Conservation (phyloP, 345 rosid species). For the Raphanus sativus region DNA sequence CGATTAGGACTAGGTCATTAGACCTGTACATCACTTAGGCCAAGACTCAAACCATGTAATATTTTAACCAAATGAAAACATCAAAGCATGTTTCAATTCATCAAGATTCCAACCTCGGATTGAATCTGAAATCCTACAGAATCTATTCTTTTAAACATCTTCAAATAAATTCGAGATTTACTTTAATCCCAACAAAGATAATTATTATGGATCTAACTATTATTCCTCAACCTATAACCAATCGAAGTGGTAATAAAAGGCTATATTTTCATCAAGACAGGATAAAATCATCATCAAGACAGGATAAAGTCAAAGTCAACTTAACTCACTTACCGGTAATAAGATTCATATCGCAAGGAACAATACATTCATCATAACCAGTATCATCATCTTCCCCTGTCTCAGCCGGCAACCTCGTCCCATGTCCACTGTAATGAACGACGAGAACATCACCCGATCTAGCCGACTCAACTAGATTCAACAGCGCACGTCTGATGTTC, state of each 20-base stretch:
- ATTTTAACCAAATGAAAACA: neutral
- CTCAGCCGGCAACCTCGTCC: constrained; percentile 97
- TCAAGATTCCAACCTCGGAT: neutral
- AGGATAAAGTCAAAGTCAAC: neutral
- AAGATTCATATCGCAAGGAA: constrained; percentile 94
- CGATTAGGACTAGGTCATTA: neutral
- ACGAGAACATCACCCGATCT: constrained; percentile 60
- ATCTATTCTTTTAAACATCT: neutral
- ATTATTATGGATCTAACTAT: neutral
- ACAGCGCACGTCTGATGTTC: constrained; percentile 61
- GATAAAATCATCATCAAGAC: no score
- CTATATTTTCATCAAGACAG: neutral
- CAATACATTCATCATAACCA: constrained; percentile 93
- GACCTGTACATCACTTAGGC: neutral
- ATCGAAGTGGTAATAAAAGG: neutral
- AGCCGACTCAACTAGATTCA: constrained; percentile 59
- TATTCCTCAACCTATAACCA: neutral
- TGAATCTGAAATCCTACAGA: neutral
- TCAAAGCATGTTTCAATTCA: neutral
- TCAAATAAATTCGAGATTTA: neutral
- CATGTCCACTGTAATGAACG: constrained; percentile 94
- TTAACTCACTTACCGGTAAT: constrained; percentile 57
- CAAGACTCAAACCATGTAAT: neutral
- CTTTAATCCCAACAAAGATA: neutral
- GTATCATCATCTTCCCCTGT: constrained; percentile 95